Percentiles rank a stretch among this genome's conserved stretches.
Conservation (phyloP, 257 asterid genomes). For the Ilex asprella region DNA sequence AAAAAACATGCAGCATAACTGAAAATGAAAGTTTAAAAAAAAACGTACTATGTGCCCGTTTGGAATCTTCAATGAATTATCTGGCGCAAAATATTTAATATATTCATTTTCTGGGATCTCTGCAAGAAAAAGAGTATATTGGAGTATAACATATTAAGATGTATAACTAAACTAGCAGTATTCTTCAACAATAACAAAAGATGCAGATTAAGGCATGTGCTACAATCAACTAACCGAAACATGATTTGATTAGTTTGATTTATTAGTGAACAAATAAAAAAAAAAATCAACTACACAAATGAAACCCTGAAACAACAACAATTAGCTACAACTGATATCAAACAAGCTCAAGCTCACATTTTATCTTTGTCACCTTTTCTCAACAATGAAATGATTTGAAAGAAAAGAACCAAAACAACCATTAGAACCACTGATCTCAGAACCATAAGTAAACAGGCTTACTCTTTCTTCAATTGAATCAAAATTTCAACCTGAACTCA, state of each 20-base stretch:
- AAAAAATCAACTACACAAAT: background rate
- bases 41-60: slow-evolving; percentile 65
- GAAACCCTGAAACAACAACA: background rate
- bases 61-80: slow-evolving; percentile 70
- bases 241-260: no score
- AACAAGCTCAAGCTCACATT: no score
- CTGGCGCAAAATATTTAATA: slow-evolving; percentile 84
- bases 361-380: no score
- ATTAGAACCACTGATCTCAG: no score
- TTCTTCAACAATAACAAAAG: no score
- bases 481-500: no score
- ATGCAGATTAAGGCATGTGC: background rate
- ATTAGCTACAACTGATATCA: no score
- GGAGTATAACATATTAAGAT: background rate
- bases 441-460: no score
- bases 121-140: slow-evolving; percentile 26
- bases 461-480: no score
- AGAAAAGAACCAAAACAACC: no score
- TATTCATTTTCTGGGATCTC: slow-evolving; percentile 96
- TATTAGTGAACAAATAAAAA: no score
- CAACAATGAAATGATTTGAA: no score
- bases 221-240: background rate
- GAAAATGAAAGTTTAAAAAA: slow-evolving; percentile 9
- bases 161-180: background rate
- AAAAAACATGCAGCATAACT: slow-evolving; percentile 8